phyloP scores from a whole-genome alignment of 305 asterid genomes.

The Solanum hybrid region DNA sequence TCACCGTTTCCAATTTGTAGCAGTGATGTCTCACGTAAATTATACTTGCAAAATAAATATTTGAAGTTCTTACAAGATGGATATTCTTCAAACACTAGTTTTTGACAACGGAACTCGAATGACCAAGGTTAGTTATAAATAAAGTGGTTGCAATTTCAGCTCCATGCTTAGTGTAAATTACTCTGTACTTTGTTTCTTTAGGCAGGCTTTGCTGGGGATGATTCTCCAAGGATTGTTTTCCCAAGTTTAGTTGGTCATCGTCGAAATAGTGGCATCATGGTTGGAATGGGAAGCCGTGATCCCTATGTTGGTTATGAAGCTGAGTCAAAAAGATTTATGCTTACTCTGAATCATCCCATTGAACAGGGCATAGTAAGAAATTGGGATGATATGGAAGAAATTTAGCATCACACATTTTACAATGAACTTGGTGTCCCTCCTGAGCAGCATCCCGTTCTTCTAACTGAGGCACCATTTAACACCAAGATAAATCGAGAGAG shows the following conservation, averaged over 20 bases:
- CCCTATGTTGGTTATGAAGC: conserved; percentile 30
- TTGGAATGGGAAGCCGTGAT: conserved; percentile 17
- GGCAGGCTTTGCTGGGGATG: conserved; percentile 39
- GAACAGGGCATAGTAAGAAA: conserved; percentile 27
- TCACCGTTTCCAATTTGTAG: neutral
- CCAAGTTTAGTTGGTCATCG: conserved; percentile 24
- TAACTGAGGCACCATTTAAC: conserved; percentile 28
- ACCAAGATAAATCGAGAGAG: conserved; percentile 26
- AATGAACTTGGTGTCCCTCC: conserved; percentile 25
- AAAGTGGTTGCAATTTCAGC: neutral
- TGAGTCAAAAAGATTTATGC: neutral
- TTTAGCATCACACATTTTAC: conserved; percentile 28
- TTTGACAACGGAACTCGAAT: conserved; percentile 24
- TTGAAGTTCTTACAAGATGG: conserved; percentile 3
- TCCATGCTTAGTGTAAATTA: neutral
- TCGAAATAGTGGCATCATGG: conserved; percentile 17
- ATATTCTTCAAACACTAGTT: conserved; percentile 21
- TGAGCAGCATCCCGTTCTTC: conserved; percentile 25
- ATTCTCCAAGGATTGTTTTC: conserved; percentile 26
- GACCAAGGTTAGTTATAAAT: conserved; percentile 16
- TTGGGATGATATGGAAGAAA: conserved; percentile 36
- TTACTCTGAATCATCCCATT: conserved; percentile 24
- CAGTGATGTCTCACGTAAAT: too few relatives aligned
- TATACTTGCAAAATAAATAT: neutral
- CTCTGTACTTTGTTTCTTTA: neutral